Evolutionary conservation across 1,284 basidiomycete species (phyloP).

Genomic region (Microbotryum violaceum): DNA sequence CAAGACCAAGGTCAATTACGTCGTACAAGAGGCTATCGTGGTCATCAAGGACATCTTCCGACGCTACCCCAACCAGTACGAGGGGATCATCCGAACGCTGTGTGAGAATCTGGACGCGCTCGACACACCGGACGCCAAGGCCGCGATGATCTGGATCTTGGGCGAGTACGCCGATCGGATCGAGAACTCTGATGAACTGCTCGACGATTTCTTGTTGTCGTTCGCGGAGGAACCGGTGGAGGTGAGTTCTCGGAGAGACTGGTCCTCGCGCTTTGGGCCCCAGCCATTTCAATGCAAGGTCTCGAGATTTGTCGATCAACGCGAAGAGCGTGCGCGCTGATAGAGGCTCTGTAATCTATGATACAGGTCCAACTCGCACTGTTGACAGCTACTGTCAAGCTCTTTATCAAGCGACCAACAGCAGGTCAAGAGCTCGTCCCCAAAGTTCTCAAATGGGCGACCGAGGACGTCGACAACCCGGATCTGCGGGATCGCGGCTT

Average conservation of each 20-base stretch:
- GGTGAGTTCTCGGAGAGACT: conserved; percentile 46
- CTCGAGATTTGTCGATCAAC: not conserved
- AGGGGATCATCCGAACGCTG: conserved; percentile 84
- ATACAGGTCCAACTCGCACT: conserved; percentile 86
- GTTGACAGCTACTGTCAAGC: conserved; percentile 89
- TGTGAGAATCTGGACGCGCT: conserved; percentile 86
- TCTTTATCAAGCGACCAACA: conserved; percentile 92
- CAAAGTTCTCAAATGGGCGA: conserved; percentile 92
- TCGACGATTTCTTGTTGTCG: conserved; percentile 83
- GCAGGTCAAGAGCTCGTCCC: conserved; percentile 84
- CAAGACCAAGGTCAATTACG: conserved; percentile 90
- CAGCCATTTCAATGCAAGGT: not conserved
- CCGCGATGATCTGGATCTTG: conserved; percentile 96
- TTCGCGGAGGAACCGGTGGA: conserved; percentile 92
- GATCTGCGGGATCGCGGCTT: conserved; percentile 94
- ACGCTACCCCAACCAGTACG: conserved; percentile 92
- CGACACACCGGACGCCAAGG: conserved; percentile 93
- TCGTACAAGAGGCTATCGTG: conserved; percentile 94
- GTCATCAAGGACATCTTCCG: conserved; percentile 98
- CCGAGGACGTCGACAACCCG: conserved; percentile 94
- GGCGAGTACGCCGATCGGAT: conserved; percentile 96
- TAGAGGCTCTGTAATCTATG: not conserved
- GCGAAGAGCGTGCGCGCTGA: too few species aligned
- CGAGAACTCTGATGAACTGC: conserved; percentile 87
- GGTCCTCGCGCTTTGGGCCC: not conserved